Evolutionary conservation across 495 filamentous ascomycete species (phyloP).

Genomic region (Parmelia sp.): DNA sequence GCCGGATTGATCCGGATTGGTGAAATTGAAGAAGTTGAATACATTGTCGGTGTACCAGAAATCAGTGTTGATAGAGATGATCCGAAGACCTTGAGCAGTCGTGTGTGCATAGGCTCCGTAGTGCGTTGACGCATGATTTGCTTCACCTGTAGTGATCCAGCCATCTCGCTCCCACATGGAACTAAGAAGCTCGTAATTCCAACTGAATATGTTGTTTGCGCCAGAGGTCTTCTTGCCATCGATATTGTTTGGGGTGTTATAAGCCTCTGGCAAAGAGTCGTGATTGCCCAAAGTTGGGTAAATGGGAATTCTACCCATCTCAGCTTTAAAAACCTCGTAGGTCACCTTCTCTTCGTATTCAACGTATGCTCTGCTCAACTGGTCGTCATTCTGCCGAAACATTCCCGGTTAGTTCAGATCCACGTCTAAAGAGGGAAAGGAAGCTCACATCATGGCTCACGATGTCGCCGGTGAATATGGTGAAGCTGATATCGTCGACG

Average conservation of each 20-base stretch:
- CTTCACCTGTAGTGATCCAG: slow-evolving; percentile 31
- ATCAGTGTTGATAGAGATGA: slow-evolving; percentile 42
- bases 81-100: slow-evolving; percentile 32
- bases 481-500: slow-evolving; percentile 33
- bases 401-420: neutral
- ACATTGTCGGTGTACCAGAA: slow-evolving; percentile 47
- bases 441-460: slow-evolving; percentile 35
- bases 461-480: slow-evolving; percentile 43
- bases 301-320: slow-evolving; percentile 40
- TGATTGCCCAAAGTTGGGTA: slow-evolving; percentile 41
- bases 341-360: slow-evolving; percentile 37
- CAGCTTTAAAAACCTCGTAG: slow-evolving; percentile 40
- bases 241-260: slow-evolving; percentile 30
- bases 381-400: slow-evolving; percentile 24
- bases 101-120: slow-evolving; percentile 37
- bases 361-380: slow-evolving; percentile 34
- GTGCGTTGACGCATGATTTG: slow-evolving; percentile 30
- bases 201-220: slow-evolving; percentile 30
- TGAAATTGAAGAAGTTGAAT: slow-evolving; percentile 37
- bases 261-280: slow-evolving; percentile 35
- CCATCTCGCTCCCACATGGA: slow-evolving; percentile 35
- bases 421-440: neutral
- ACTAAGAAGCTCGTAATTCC: slow-evolving; percentile 39
- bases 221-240: slow-evolving; percentile 32
- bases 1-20: slow-evolving; percentile 34